phyloP scores from a whole-genome alignment of 805 yeast genomes.

The Candida morakotiae region DNA sequence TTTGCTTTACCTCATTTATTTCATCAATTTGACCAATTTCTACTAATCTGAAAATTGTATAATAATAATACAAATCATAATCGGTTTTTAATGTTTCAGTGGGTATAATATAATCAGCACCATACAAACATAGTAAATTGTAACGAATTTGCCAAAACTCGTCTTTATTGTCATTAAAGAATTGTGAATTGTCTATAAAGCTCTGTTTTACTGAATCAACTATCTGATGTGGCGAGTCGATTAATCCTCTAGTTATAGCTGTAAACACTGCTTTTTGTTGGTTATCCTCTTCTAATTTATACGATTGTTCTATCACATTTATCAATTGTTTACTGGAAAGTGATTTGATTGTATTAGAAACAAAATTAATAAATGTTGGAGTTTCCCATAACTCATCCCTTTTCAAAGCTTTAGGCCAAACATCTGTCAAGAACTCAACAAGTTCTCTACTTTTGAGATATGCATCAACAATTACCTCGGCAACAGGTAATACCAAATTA shows the following conservation, averaged over 20 bases:
- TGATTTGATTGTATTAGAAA: conserved; percentile 38
- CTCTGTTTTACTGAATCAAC: conserved; percentile 11
- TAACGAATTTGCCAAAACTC: conserved; percentile 46
- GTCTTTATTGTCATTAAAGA: conserved; percentile 14
- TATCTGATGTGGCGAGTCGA: conserved; percentile 21
- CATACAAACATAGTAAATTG: conserved; percentile 43
- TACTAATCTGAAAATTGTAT: conserved; percentile 44
- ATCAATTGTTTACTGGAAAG: conserved; percentile 45
- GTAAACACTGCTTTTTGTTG: conserved; percentile 12
- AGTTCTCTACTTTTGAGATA: conserved; percentile 58
- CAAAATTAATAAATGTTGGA: conserved; percentile 24
- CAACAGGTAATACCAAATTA: conserved; percentile 11
- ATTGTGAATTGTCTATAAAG: conserved; percentile 8
- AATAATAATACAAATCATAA: conserved; percentile 21
- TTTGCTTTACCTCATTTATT: conserved; percentile 6
- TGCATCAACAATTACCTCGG: conserved; percentile 39
- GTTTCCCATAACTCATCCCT: conserved; percentile 19
- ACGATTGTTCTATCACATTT: conserved; percentile 6
- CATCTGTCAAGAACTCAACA: conserved; percentile 37
- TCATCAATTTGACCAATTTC: conserved; percentile 34
- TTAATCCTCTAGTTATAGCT: conserved; percentile 38
- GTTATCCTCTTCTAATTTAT: conserved; percentile 2
- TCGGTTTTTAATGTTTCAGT: conserved; percentile 12
- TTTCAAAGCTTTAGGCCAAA: conserved; percentile 37
- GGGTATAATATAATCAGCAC: conserved; percentile 15